Percentiles rank a stretch among this genome's conserved stretches.
Evolutionary conservation across 768 basidiomycete species (phyloP).

Genomic region (Boletus vinaceobasis): DNA sequence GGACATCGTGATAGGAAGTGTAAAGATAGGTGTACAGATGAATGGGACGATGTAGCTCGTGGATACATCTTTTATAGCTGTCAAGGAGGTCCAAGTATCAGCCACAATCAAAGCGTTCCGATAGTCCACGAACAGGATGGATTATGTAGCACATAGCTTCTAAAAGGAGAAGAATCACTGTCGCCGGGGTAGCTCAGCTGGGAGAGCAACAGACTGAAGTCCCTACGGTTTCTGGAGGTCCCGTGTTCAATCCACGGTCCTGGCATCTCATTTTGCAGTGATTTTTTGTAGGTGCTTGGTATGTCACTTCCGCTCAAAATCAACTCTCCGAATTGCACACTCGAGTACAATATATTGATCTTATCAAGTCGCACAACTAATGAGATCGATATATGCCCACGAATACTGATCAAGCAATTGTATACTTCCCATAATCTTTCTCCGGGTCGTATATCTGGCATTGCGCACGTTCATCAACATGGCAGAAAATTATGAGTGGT

Average conservation of each 20-base stretch:
- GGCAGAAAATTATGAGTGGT: background rate
- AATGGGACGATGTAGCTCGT: background rate
- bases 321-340: background rate
- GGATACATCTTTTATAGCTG: constrained; percentile 7
- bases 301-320: background rate
- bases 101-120: background rate
- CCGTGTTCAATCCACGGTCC: constrained; percentile 78
- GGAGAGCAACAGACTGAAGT: constrained; percentile 76
- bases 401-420: constrained; percentile 48
- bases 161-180: fast-evolving
- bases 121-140: background rate
- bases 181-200: constrained; percentile 69
- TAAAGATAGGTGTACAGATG: background rate
- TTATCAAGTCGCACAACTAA: background rate
- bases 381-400: background rate
- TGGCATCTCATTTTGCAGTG: constrained; percentile 43
- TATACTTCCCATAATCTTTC: constrained; percentile 91
- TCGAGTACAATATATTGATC: background rate
- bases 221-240: constrained; percentile 58
- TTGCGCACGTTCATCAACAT: background rate
- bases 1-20: background rate
- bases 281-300: background rate
- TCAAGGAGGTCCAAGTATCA: constrained; percentile 4
- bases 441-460: constrained; percentile 86
- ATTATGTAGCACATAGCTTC: background rate